Percentiles rank a stretch among this genome's conserved stretches.
Conservation (phyloP, 768 basidiomycete species). For the Kwoniella sp. region DNA sequence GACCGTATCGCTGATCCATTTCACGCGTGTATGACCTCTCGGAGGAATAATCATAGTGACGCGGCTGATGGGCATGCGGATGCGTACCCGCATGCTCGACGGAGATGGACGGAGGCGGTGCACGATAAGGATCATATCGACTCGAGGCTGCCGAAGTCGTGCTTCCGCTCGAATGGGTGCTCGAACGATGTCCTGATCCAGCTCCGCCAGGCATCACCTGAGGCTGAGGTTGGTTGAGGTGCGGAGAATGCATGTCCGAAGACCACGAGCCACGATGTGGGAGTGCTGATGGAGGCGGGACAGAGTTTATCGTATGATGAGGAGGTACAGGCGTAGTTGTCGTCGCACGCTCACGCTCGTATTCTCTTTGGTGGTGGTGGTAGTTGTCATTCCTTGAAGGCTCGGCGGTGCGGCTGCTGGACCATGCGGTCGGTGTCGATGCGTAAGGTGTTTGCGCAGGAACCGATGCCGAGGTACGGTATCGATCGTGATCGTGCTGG, state of each 20-base stretch:
- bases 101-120: background rate
- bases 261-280: slow-evolving; percentile 4
- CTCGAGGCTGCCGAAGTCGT: background rate
- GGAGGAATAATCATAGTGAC: slow-evolving; percentile 7
- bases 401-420: background rate
- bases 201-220: background rate
- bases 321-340: slow-evolving; percentile 17
- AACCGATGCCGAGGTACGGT: slow-evolving; percentile 17
- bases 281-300: background rate
- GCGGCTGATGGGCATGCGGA: slow-evolving; percentile 1
- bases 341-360: slow-evolving; percentile 2
- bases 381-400: slow-evolving; percentile 4
- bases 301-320: background rate
- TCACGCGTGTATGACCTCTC: slow-evolving; percentile 9
- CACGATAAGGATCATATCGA: background rate
- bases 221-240: slow-evolving; percentile 3
- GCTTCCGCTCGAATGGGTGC: background rate
- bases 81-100: background rate
- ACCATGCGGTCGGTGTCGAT: slow-evolving; percentile 9
- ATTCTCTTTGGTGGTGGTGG: background rate
- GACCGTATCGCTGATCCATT: background rate
- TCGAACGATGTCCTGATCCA: background rate
- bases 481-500: slow-evolving; percentile 21
- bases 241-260: background rate
- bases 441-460: slow-evolving; percentile 13